These are phyloP conservation scores for Fimicolochytrium jonesii DNA, from an alignment of 192 early-diverging fungal species.

Conservation along the genomic window DNA sequence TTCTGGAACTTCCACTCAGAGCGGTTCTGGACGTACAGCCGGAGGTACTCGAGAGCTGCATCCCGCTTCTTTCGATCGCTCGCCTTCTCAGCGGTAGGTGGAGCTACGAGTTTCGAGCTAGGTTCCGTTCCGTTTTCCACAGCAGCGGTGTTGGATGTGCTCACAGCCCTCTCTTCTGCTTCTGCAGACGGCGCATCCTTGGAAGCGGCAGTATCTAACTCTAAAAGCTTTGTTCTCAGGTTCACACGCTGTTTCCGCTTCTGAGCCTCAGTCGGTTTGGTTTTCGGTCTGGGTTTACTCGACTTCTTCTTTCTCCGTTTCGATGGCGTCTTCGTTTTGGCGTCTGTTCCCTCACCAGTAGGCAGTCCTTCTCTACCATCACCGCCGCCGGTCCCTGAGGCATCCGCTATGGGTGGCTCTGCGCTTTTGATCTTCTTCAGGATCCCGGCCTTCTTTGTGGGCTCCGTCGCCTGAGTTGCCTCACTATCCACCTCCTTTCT, in stretches of 20 bases:
- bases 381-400: no score
- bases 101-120: not conserved
- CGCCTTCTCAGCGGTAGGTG: not conserved
- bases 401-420: not conserved
- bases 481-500: not conserved
- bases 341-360: no score
- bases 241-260: constrained; percentile 10
- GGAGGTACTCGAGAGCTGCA: constrained; percentile 25
- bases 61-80: constrained; percentile 16
- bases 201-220: not conserved
- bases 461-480: not conserved
- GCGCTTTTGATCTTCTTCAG: not conserved
- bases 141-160: not conserved
- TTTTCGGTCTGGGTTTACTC: not conserved
- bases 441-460: no score
- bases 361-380: no score
- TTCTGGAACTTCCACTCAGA: constrained; percentile 34
- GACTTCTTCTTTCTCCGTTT: not conserved
- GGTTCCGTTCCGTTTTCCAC: not conserved
- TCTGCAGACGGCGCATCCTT: not conserved
- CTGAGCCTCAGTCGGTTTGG: not conserved
- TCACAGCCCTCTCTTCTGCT: not conserved
- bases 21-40: constrained; percentile 8
- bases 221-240: not conserved
- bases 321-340: not conserved